phyloP scores from a whole-genome alignment of 2,329 filamentous ascomycete species.

The Oidium heveae region DNA sequence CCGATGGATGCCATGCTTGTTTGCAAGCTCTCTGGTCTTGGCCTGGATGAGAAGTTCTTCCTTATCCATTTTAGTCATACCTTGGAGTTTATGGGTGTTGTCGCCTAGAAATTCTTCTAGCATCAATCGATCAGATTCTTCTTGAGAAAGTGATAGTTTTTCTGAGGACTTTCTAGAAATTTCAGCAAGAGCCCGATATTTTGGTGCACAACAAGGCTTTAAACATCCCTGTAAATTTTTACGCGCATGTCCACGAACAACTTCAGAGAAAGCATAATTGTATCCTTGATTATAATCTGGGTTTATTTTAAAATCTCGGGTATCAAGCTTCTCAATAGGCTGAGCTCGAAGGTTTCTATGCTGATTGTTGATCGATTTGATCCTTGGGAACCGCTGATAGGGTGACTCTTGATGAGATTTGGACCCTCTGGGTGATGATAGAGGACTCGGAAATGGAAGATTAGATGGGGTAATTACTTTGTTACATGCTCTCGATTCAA shows the following conservation, averaged over 20 bases:
- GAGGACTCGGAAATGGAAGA: no score
- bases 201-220: conserved; percentile 26
- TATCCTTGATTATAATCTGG: conserved; percentile 30
- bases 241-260: conserved; percentile 32
- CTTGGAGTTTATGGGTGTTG: conserved; percentile 30
- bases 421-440: not conserved
- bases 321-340: conserved; percentile 17
- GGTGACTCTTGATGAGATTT: not conserved
- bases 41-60: conserved; percentile 49
- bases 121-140: conserved; percentile 21
- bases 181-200: conserved; percentile 12
- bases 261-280: conserved; percentile 32
- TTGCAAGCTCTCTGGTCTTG: conserved; percentile 44
- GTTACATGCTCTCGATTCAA: no score
- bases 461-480: no score
- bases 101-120: conserved; percentile 29
- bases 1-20: conserved; percentile 53
- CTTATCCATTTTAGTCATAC: conserved; percentile 34
- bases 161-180: conserved; percentile 5
- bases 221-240: conserved; percentile 36
- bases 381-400: no score
- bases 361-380: no score
- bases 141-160: conserved; percentile 8
- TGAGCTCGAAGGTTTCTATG: conserved; percentile 15
- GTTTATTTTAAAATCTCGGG: conserved; percentile 39